phyloP scores from a whole-genome alignment of 1,284 basidiomycete species.

The Irpex sp. region DNA sequence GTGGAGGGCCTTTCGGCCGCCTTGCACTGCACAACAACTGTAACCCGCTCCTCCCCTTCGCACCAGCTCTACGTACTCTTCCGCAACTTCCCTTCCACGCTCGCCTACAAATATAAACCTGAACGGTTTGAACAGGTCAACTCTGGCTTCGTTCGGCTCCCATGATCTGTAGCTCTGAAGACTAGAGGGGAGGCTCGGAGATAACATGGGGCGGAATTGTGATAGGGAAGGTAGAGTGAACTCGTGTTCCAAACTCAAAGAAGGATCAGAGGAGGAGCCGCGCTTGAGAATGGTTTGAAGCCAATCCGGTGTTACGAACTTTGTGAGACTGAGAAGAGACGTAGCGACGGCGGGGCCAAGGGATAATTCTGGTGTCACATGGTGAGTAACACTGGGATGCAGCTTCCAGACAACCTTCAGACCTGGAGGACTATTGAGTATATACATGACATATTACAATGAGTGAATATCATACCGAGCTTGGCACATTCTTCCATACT shows the following conservation, averaged over 20 bases:
- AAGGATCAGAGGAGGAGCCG: background rate
- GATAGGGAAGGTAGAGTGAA: constrained; percentile 46
- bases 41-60: constrained; percentile 51
- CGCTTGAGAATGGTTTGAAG: constrained; percentile 35
- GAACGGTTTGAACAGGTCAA: constrained; percentile 45
- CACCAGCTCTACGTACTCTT: constrained; percentile 48
- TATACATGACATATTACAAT: background rate
- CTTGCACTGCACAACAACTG: constrained; percentile 52
- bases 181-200: constrained; percentile 39
- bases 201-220: constrained; percentile 57
- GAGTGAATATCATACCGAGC: constrained; percentile 41
- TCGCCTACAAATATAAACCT: constrained; percentile 61
- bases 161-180: constrained; percentile 54
- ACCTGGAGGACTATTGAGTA: constrained; percentile 34
- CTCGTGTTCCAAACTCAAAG: constrained; percentile 39
- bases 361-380: constrained; percentile 48
- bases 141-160: constrained; percentile 60
- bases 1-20: constrained; percentile 46
- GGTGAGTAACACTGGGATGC: constrained; percentile 51
- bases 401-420: constrained; percentile 47
- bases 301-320: constrained; percentile 64
- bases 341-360: constrained; percentile 45
- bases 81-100: constrained; percentile 43
- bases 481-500: constrained; percentile 42
- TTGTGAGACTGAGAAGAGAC: constrained; percentile 52